Evolutionary conservation across 2,329 filamentous ascomycete genomes (phyloP), one percentile per base, ranked within the genome.

Genomic region (Penicillium nordicum): DNA sequence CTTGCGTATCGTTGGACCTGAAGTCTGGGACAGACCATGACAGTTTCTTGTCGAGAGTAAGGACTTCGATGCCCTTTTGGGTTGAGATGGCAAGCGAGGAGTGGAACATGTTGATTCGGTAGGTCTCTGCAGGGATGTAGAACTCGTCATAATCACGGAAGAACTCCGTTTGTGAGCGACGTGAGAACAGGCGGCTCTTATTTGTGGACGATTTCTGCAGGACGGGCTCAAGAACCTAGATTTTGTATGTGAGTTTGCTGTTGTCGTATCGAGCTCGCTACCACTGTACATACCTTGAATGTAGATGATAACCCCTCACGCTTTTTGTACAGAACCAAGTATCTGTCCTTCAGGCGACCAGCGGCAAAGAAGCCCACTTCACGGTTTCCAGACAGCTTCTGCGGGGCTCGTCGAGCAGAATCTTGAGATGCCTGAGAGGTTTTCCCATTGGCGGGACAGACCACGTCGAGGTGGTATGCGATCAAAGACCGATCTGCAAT

Each of bases 101-200:
- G 72, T 97, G 91, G 83, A 97, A 99, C 50, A 99, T 84, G 74
- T 97, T 97, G 71, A 99, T 89, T 46, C 90, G 91, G 74, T 88
- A 96, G 73, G 92, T 97, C 71, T 99, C 95, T 2, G 90, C 88
- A 0, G 94, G 94, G 65, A 99, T 92, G 76, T 97, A 99, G 76
- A 99, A 99, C 65, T 97, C 94, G 77, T 99, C 94, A 72, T 92
- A 99, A 70, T 99, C 94, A 60, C 94, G 88, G 85, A 97, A 99
- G 67, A 93, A 93, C 67, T 99, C 94, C 0, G 93, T 97, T 57
- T 84, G 86, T 21, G 91, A 91, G 30, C 82, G 81, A 10, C 83
- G 83, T 18, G 86, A 79, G 7, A 84, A 86, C 61, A 88, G 79
- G 9, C 90, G 86, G 5, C 86, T 84, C 67, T 88, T 90, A 78